These are phyloP conservation scores for Fusarium anguioides DNA, from an alignment of 2,329 filamentous ascomycete species.

Conservation along the genomic window DNA sequence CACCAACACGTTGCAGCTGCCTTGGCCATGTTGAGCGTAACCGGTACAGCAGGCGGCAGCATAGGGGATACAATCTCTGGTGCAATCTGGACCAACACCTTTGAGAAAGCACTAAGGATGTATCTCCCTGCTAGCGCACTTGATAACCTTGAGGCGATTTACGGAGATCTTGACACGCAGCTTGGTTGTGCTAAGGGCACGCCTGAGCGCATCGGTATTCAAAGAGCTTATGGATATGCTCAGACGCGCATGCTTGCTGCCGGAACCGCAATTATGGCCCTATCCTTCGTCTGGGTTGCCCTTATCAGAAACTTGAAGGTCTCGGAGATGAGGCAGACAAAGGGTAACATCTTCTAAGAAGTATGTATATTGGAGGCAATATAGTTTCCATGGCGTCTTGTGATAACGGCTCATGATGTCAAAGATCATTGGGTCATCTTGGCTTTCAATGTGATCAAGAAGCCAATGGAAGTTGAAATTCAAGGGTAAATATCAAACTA, in stretches of 20 bases:
- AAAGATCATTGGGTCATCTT: no score
- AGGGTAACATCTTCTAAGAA: constrained; percentile 27
- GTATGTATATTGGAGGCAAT: background rate
- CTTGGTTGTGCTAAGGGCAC: constrained; percentile 6
- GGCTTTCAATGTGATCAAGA: background rate
- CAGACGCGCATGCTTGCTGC: constrained; percentile 35
- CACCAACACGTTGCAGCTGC: constrained; percentile 64
- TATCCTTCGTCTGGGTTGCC: constrained; percentile 33
- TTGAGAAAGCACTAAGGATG: constrained; percentile 28
- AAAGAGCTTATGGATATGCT: constrained; percentile 20
- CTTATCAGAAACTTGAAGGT: constrained; percentile 37
- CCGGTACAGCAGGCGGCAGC: constrained; percentile 57
- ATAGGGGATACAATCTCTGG: constrained; percentile 58
- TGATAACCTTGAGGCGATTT: background rate
- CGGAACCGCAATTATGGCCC: constrained; percentile 36
- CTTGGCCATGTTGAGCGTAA: constrained; percentile 57
- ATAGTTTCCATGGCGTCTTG: background rate
- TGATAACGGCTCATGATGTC: no score
- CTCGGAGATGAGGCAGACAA: constrained; percentile 32
- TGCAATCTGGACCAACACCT: constrained; percentile 57
- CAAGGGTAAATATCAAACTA: no score
- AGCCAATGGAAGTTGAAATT: background rate
- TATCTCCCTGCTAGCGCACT: background rate
- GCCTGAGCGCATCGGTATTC: constrained; percentile 9
- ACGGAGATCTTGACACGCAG: constrained; percentile 5